Percentiles rank a stretch among this genome's conserved stretches.
phyloP scores from a whole-genome alignment of 257 asterid genomes.

The Lycium barbarum region DNA sequence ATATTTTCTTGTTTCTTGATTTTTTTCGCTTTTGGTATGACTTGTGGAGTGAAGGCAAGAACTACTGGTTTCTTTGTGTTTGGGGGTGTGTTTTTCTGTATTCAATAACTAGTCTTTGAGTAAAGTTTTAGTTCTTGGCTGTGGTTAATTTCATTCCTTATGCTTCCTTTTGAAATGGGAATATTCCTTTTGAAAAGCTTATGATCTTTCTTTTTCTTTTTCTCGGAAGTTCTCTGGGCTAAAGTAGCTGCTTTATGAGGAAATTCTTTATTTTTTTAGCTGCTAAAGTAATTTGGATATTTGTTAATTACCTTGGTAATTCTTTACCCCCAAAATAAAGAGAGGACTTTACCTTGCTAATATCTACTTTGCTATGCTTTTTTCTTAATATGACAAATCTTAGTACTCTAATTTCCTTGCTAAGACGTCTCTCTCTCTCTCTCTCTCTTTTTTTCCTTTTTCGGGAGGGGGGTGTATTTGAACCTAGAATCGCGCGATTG shows the following conservation, averaged over 20 bases:
- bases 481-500: too few species aligned
- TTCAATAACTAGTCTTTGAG: neutral
- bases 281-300: neutral
- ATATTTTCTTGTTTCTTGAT: neutral
- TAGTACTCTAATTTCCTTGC: neutral
- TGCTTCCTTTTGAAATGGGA: constrained; percentile 13
- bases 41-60: neutral
- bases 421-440: too few species aligned
- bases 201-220: constrained; percentile 11
- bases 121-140: constrained; percentile 26
- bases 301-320: neutral
- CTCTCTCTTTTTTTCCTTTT: too few species aligned
- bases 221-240: neutral
- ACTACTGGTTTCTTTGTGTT: neutral
- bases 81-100: neutral
- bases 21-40: neutral
- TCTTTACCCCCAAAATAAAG: neutral
- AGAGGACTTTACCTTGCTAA: neutral
- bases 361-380: neutral
- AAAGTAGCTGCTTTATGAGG: neutral
- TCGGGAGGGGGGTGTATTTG: neutral
- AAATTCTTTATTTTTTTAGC: neutral
- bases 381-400: neutral
- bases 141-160: neutral
- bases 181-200: constrained; percentile 22